A percentile compares a stretch with the other conserved stretches of the same genome.
phyloP scores from a whole-genome alignment of 106 monocot species.

The Cymbidium sinense region DNA sequence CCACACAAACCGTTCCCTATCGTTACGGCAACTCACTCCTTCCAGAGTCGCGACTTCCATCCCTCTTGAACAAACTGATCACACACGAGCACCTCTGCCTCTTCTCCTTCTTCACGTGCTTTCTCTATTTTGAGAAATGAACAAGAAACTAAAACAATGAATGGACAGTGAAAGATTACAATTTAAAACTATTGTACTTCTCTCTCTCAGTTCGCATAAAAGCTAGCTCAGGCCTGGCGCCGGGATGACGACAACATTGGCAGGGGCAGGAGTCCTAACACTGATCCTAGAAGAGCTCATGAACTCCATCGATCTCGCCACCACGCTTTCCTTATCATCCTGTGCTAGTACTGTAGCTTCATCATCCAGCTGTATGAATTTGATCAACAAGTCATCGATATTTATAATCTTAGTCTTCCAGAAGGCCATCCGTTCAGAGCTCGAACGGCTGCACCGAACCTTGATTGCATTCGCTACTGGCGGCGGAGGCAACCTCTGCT shows the following conservation, averaged over 20 bases:
- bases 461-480: conserved; percentile 71
- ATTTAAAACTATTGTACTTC: no score
- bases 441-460: conserved; percentile 66
- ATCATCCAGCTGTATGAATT: neutral
- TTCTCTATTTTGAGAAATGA: no score
- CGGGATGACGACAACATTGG: neutral
- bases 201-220: no score
- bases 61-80: no score
- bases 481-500: conserved; percentile 45
- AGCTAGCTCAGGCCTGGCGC: neutral
- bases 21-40: no score
- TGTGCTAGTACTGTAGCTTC: neutral
- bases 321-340: conserved; percentile 1
- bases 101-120: no score
- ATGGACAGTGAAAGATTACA: no score
- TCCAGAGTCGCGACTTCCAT: no score
- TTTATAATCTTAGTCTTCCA: conserved; percentile 83
- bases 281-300: neutral
- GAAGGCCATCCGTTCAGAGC: conserved; percentile 80
- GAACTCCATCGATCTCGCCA: conserved; percentile 3
- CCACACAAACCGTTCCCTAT: no score
- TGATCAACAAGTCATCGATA: conserved; percentile 51
- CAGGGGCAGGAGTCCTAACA: neutral
- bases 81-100: no score
- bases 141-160: no score